A percentile compares a stretch with the other conserved stretches of the same genome.
These are phyloP conservation scores for Infundibulicybe gibba DNA, from an alignment of 768 basidiomycete genomes.

Conservation along the genomic window DNA sequence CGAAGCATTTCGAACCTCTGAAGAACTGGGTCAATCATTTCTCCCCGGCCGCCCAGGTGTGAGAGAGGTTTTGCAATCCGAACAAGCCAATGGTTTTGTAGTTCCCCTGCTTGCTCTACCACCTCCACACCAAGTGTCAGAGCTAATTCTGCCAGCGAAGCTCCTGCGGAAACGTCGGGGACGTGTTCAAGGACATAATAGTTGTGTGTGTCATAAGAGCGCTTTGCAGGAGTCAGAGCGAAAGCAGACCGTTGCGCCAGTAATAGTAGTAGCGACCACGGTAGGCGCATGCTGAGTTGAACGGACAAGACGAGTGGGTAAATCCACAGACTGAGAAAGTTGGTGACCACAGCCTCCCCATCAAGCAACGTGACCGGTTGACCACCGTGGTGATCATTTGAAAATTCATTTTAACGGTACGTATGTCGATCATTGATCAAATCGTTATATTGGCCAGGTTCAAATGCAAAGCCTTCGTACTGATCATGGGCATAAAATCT, in stretches of 20 bases:
- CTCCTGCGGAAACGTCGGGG: slow-evolving; percentile 34
- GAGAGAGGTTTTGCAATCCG: slow-evolving; percentile 41
- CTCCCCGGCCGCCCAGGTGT: slow-evolving; percentile 25
- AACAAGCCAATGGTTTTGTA: slow-evolving; percentile 81
- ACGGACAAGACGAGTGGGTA: slow-evolving; percentile 1
- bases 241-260: slow-evolving; percentile 23
- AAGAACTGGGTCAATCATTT: slow-evolving; percentile 44
- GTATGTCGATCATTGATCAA: no score
- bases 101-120: slow-evolving; percentile 84
- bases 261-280: slow-evolving; percentile 25
- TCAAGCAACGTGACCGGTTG: no score
- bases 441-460: no score
- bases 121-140: slow-evolving; percentile 71
- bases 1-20: slow-evolving; percentile 45
- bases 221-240: slow-evolving; percentile 41
- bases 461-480: no score
- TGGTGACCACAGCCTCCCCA: not conserved
- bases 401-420: no score
- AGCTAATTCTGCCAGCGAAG: slow-evolving; percentile 59
- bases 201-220: slow-evolving; percentile 58
- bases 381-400: no score
- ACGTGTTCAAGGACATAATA: slow-evolving; percentile 82
- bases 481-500: no score
- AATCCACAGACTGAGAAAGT: slow-evolving; percentile 1
- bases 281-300: slow-evolving; percentile 23